phyloP scores from a whole-genome alignment of 2,329 filamentous ascomycete species.

The Colletotrichum sojae region DNA sequence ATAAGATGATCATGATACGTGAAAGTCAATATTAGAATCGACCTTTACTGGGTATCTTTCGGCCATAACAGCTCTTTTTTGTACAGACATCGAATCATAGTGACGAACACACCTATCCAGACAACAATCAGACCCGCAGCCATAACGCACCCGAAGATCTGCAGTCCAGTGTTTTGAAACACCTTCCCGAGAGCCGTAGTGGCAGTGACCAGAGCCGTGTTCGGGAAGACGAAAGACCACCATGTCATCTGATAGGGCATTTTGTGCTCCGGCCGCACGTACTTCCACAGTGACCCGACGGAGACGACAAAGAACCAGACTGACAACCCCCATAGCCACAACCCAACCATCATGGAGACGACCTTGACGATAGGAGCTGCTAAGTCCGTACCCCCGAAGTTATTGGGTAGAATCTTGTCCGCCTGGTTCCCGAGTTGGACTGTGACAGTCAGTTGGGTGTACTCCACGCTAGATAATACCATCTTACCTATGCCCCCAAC shows the following conservation, averaged over 20 bases:
- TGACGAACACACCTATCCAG: conserved; percentile 77
- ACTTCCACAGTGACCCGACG: conserved; percentile 81
- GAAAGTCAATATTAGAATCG: not conserved
- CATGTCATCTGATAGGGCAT: conserved; percentile 88
- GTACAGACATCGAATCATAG: conserved; percentile 79
- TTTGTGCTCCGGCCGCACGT: conserved; percentile 67
- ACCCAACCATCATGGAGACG: conserved; percentile 71
- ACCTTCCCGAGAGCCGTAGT: conserved; percentile 79
- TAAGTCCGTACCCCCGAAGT: conserved; percentile 58
- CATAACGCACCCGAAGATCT: conserved; percentile 78
- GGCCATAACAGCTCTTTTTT: conserved; percentile 82
- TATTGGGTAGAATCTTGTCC: conserved; percentile 57
- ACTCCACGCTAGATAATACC: not conserved
- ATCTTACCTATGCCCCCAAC: conserved; percentile 59
- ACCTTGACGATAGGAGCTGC: conserved; percentile 62
- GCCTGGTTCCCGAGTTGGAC: conserved; percentile 63
- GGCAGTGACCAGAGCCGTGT: conserved; percentile 81
- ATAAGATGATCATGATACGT: not conserved
- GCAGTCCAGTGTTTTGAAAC: conserved; percentile 71
- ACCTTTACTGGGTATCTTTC: conserved; percentile 61
- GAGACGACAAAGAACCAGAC: conserved; percentile 88
- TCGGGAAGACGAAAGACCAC: conserved; percentile 87
- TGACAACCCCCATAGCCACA: conserved; percentile 89
- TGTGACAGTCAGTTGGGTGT: conserved; percentile 32
- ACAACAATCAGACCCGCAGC: conserved; percentile 75